Conservation (phyloP, 371 early-diverging fungal genomes). For the Capniomyces stellatus region DNA sequence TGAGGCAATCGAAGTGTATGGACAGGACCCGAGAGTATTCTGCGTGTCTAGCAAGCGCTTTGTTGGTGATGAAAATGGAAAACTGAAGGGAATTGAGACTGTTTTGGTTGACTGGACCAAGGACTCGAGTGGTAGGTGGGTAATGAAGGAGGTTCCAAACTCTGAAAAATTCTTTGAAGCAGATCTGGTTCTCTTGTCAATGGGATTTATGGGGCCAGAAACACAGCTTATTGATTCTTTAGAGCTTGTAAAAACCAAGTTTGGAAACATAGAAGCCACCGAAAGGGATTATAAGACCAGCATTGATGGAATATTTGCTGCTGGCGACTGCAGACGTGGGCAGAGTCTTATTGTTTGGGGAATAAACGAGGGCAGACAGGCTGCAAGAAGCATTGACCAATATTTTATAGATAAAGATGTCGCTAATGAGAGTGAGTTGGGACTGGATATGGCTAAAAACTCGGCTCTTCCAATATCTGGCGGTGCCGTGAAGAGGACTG, state of each 20-base stretch:
- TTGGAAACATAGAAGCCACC: conserved; percentile 52
- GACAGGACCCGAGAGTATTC: conserved; percentile 88
- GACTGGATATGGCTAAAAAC: neutral
- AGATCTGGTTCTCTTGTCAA: conserved; percentile 77
- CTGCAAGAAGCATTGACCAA: conserved; percentile 81
- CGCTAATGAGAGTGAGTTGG: too few relatives aligned
- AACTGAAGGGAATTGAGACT: conserved; percentile 79
- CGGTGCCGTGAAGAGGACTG: conserved; percentile 9
- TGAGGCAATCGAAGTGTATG: conserved; percentile 70
- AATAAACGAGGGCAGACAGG: conserved; percentile 91
- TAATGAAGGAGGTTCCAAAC: conserved; percentile 67
- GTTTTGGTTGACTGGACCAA: conserved; percentile 89
- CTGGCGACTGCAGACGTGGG: conserved; percentile 92
- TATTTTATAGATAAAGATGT: conserved; percentile 31
- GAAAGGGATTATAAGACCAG: conserved; percentile 57
- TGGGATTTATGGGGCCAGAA: conserved; percentile 96
- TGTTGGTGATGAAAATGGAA: conserved; percentile 60
- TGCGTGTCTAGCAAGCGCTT: conserved; percentile 85
- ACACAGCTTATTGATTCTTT: conserved; percentile 58
- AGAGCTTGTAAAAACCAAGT: conserved; percentile 22
- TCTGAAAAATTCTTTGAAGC: conserved; percentile 69
- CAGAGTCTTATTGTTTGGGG: conserved; percentile 92
- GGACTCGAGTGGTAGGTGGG: conserved; percentile 57
- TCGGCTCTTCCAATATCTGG: conserved; percentile 17
- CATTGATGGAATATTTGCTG: conserved; percentile 72